Evolutionary conservation across 768 basidiomycete genomes (phyloP), one percentile per base, ranked within the genome.

Genomic region (Rhodotorula graminis): DNA sequence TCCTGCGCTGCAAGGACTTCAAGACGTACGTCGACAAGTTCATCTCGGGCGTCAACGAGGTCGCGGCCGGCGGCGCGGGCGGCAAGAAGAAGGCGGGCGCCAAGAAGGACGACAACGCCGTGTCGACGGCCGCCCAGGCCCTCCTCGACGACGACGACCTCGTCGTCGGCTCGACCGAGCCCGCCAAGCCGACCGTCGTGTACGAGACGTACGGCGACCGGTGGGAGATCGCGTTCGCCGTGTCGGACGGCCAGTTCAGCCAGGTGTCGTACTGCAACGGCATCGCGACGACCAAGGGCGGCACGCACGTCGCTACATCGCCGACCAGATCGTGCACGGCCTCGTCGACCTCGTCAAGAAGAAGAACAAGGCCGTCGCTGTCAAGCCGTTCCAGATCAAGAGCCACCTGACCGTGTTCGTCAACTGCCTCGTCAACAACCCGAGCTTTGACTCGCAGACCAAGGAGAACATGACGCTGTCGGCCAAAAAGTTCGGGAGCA

Each of bases 351-450:
- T 86, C 14, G 93, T 98, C 75, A 84, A 88, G 80, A 97, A 97
- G 88, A 98, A 95, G 87, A 96, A 99, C 84, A 97, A 96, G 83
- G 92, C 85, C 6, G 92, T 93, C n/a, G 86, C 90, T 1, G 90
- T 98, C 78, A 98, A 97, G 81, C 86, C 91, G 25, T 86, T 88
- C 65, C 93, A 96, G 82, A 89, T 98, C 83, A 95, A 92, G 84
- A 93, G 90, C 78, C 94, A 99, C 80, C 93, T 99, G 88, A 94
- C 92, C 92, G 86, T 99, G 65, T 99, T 98, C 78, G 88, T 99
- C 79, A 98, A 97, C 78, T 88, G 92, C 23, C 84, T 96, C 71
- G 89, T 99, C 76, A 94, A 95, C 83, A 99, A 99, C 79, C 95
- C 96, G 16, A 92, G 93, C 1, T 99, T 99, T 82, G 95, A 99